Base-by-base conservation (phyloP, 441 rosid species). In the Monsonia emarginata region DNA sequence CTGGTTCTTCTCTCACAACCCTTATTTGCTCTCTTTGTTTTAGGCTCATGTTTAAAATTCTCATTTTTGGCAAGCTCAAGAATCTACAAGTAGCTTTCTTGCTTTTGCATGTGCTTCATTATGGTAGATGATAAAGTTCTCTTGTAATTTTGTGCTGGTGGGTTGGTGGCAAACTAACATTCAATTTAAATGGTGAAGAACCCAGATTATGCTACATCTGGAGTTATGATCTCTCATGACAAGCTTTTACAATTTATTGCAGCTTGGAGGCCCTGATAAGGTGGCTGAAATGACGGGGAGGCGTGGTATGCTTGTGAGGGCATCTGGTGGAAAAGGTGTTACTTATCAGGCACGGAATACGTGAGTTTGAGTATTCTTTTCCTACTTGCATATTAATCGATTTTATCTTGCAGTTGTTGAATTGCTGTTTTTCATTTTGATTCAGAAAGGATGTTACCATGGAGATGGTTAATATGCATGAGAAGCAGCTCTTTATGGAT, bases 401-500 rank as follows among this genome's bases (percentile, higher is more conserved):
- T 61, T 74, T 59, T 54, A 56, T 58, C 68, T 73, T 65, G 72
- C 61, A 61, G 32, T 78, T 42, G 65, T 59, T 66, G 67, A 78
- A 66, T 61, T 79, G 24, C 62, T 65, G n/a, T 66, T 74, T 68
- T 70, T 70, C 61, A 36, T 60, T 3, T 70, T 70, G 32, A 74
- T 85, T 68, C 74, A 94, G 99, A 73, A 95, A 95, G 86, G 99
- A 95, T 65, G 82, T 95, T 32, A 80, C 90, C 52, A 87, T 95
- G 99, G 99, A 95, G 82, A 95, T 95, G 99, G 99, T 91, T 74
- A 95, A 95, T 83, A 95, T 95, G 99, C 88, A 89, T 48, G 99
- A 91, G 81, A 95, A 95, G 80, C 95, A 95, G 84, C 89, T 81
- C 72, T 95, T 95, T 80, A 95, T 95, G 99, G 96, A 89, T 74